A percentile compares a stretch with the other conserved stretches of the same genome.
phyloP scores from a whole-genome alignment of 441 rosid species.

The Macaranga tanarius region DNA sequence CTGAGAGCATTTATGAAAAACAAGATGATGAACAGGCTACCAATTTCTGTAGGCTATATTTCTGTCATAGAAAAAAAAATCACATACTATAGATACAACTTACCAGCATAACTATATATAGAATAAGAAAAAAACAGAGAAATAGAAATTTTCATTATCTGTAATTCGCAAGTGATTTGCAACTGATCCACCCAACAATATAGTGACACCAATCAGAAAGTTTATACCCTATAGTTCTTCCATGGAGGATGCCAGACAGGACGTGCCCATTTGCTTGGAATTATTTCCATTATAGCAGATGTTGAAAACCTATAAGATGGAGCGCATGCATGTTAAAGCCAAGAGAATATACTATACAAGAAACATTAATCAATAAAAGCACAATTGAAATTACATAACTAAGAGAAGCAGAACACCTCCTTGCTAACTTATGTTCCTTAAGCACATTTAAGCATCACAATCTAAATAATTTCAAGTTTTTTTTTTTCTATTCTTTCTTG shows the following conservation, averaged over 20 bases:
- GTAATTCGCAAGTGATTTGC: not conserved
- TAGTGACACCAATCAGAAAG: not conserved
- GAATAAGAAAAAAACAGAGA: not conserved
- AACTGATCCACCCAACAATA: not conserved
- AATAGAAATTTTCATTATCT: not conserved
- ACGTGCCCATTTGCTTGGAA: constrained; percentile 97
- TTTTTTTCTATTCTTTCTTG: too few species aligned
- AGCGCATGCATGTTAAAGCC: constrained; percentile 2
- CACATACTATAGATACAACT: too few species aligned
- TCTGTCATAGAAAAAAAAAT: not conserved
- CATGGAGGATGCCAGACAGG: constrained; percentile 98
- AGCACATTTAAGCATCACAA: not conserved
- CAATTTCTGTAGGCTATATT: not conserved
- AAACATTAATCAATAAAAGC: not conserved
- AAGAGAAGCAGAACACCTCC: not conserved
- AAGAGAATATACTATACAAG: not conserved
- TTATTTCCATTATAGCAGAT: constrained; percentile 87
- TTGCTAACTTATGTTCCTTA: not conserved
- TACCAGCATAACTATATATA: not conserved
- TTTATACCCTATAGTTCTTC: constrained; percentile 92
- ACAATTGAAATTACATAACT: not conserved
- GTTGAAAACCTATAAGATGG: constrained; percentile 44
- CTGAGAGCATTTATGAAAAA: not conserved
- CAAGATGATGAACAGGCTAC: not conserved
- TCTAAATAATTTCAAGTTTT: not conserved